A percentile compares a stretch with the other conserved stretches of the same genome.
Evolutionary conservation across 1,284 basidiomycete species (phyloP).

Genomic region (Leccinum subrobustum): DNA sequence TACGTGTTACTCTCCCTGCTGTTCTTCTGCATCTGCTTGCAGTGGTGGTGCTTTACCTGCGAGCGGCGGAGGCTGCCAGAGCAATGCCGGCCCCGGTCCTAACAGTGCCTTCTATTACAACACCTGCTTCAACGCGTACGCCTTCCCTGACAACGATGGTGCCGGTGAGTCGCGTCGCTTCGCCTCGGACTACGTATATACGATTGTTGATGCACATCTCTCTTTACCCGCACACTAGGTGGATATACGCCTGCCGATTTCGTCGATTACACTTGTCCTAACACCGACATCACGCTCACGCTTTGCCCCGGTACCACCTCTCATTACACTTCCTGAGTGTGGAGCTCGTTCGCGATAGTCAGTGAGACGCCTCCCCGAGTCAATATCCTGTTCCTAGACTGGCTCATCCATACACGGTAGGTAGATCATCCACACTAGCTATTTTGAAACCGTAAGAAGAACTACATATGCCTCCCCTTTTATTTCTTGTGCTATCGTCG

Average conservation of each 20-base stretch:
- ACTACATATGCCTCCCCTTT: neutral
- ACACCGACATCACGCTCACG: conserved; percentile 33
- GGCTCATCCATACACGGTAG: neutral
- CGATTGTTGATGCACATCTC: neutral
- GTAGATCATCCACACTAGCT: neutral
- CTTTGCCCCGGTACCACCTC: conserved; percentile 34
- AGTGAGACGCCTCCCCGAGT: neutral
- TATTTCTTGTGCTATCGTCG: neutral
- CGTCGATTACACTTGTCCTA: conserved; percentile 33
- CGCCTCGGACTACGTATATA: neutral
- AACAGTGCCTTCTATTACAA: conserved; percentile 32
- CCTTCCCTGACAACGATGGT: conserved; percentile 36
- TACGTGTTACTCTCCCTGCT: conserved; percentile 32
- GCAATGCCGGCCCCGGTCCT: conserved; percentile 32
- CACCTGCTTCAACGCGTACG: conserved; percentile 31
- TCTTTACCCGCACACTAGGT: neutral
- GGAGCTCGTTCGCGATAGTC: neutral
- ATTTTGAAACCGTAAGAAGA: neutral
- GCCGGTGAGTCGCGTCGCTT: conserved; percentile 14
- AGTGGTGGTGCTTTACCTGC: conserved; percentile 26
- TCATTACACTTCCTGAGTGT: conserved; percentile 2
- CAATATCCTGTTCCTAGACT: neutral
- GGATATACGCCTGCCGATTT: conserved; percentile 21
- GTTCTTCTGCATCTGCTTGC: conserved; percentile 26
- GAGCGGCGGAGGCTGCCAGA: conserved; percentile 29